phyloP scores from a whole-genome alignment of 1,284 basidiomycete genomes.

The Marasmius oreades region DNA sequence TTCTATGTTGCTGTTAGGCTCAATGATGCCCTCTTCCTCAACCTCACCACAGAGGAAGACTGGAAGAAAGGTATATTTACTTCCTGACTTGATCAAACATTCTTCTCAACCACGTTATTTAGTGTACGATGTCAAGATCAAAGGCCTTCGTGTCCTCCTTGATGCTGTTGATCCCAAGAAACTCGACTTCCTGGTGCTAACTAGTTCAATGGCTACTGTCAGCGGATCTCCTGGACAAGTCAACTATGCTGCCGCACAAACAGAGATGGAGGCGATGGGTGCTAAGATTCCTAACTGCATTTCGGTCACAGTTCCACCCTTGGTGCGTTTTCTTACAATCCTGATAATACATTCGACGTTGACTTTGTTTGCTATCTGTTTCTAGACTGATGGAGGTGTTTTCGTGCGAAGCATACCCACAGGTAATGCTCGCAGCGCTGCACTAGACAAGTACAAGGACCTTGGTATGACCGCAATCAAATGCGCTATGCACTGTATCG shows the following conservation, averaged over 20 bases:
- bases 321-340: neutral
- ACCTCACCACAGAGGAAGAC: conserved; percentile 12
- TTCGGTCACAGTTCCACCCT: neutral
- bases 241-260: conserved; percentile 1
- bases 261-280: conserved; percentile 3
- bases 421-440: neutral
- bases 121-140: conserved; percentile 1
- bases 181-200: conserved; percentile 2
- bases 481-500: neutral
- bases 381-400: neutral
- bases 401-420: conserved; percentile 2
- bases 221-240: conserved; percentile 1
- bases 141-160: neutral
- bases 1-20: conserved; percentile 18
- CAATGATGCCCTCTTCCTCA: conserved; percentile 16
- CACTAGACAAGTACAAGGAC: conserved; percentile 3
- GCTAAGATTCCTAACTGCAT: conserved; percentile 1
- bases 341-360: too few species aligned
- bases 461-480: neutral
- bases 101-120: neutral
- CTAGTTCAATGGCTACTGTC: conserved; percentile 1
- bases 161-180: conserved; percentile 3
- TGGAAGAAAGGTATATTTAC: conserved; percentile 15
- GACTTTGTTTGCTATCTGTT: neutral
- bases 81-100: too few species aligned